Conservation (phyloP, 2,329 filamentous ascomycete genomes). For the Xylaria sp. region DNA sequence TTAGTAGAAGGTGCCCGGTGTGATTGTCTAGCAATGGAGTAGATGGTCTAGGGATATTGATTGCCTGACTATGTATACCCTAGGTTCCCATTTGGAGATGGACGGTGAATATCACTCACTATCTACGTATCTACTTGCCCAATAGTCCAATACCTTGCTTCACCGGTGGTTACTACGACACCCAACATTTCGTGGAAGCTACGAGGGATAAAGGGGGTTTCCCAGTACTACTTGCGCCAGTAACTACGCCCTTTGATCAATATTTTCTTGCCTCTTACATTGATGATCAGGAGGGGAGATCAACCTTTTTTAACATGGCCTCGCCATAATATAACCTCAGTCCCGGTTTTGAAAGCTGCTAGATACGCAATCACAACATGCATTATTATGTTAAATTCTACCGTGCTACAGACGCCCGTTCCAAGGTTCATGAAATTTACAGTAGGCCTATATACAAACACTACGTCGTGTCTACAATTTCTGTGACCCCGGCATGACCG, state of each 20-base stretch:
- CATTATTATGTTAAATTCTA: background rate
- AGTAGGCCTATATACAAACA: background rate
- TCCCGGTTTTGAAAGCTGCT: too few relatives aligned
- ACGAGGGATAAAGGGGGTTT: too few relatives aligned
- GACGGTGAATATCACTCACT: too few relatives aligned
- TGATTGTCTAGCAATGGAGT: background rate
- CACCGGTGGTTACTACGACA: too few relatives aligned
- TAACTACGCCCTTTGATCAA: too few relatives aligned
- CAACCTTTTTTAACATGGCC: too few relatives aligned
- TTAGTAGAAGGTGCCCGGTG: background rate
- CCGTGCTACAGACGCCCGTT: background rate
- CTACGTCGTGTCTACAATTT: slow-evolving; percentile 52
- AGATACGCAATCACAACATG: background rate
- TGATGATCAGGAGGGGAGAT: too few relatives aligned
- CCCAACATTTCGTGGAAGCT: too few relatives aligned
- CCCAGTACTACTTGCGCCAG: too few relatives aligned
- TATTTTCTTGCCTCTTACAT: too few relatives aligned
- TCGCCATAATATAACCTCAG: too few relatives aligned
- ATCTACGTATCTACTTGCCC: background rate
- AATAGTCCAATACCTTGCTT: background rate
- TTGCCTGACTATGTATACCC: background rate
- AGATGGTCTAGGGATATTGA: background rate
- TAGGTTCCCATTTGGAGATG: background rate
- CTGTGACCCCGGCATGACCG: slow-evolving; percentile 68
- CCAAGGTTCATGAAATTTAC: background rate